Conservation (phyloP, 192 early-diverging fungal species). For the Coemansia sp. region DNA sequence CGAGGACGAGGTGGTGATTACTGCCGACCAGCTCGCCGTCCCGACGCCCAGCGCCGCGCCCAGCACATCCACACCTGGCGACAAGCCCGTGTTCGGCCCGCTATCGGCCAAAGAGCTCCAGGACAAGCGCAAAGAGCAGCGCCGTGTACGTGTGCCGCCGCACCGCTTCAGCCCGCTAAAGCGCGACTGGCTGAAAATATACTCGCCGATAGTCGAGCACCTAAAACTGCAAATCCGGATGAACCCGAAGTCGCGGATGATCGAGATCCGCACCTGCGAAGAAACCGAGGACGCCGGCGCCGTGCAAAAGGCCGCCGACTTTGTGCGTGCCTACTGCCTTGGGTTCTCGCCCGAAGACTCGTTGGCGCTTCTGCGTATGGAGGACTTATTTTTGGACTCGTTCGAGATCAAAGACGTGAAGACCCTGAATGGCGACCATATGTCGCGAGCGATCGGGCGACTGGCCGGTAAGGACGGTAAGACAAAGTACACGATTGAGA, state of each 20-base stretch:
- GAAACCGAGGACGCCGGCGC: conserved; percentile 85
- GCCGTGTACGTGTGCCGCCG: conserved; percentile 89
- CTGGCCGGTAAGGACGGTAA: conserved; percentile 98
- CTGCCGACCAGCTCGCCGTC: conserved; percentile 50
- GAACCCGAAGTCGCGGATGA: conserved; percentile 83
- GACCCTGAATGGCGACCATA: conserved; percentile 89
- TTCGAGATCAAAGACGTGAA: conserved; percentile 99
- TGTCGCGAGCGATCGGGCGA: conserved; percentile 95
- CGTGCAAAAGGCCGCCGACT: conserved; percentile 95
- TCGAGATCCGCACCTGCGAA: conserved; percentile 83
- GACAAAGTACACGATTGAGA: conserved; percentile 97
- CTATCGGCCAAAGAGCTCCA: conserved; percentile 54
- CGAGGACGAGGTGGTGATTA: conserved; percentile 62
- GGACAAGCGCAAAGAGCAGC: conserved; percentile 52
- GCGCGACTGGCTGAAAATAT: conserved; percentile 92
- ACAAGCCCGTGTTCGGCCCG: conserved; percentile 64
- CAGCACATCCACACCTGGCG: conserved; percentile 11
- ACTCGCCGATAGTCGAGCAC: conserved; percentile 94
- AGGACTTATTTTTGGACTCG: conserved; percentile 93
- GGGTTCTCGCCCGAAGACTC: conserved; percentile 96
- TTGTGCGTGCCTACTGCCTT: conserved; percentile 87
- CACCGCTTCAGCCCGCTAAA: conserved; percentile 90
- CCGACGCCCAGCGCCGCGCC: conserved; percentile 27
- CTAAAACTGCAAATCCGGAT: conserved; percentile 93
- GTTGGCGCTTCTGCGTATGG: conserved; percentile 88